phyloP scores from a whole-genome alignment of 129 eudicot genomes.

The Tagetes patula region DNA sequence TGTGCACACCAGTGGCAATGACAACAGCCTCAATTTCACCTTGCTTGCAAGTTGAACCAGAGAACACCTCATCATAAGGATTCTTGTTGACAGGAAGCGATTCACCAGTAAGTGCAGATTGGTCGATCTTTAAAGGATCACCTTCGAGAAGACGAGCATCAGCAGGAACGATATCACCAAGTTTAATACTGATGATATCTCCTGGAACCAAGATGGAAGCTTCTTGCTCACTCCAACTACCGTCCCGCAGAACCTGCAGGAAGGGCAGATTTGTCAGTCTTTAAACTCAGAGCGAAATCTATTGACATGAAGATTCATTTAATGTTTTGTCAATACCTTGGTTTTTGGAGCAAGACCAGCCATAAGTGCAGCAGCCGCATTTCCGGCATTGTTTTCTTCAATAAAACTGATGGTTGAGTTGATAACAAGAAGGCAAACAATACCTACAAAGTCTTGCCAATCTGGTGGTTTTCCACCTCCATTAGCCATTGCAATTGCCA shows the following conservation, averaged over 20 bases:
- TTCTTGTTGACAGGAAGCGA: slow-evolving; percentile 82
- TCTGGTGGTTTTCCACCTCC: slow-evolving; percentile 84
- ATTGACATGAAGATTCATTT: no score
- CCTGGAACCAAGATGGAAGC: slow-evolving; percentile 86
- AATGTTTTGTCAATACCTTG: no score
- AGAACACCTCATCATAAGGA: slow-evolving; percentile 76
- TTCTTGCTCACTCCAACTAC: slow-evolving; percentile 86
- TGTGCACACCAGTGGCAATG: slow-evolving; percentile 87
- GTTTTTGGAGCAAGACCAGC: slow-evolving; percentile 97
- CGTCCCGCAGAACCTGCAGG: slow-evolving; percentile 66
- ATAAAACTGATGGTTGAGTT: slow-evolving; percentile 91
- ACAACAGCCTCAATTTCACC: slow-evolving; percentile 86
- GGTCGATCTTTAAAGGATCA: slow-evolving; percentile 80
- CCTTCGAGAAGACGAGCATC: slow-evolving; percentile 95
- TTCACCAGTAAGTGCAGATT: slow-evolving; percentile 90
- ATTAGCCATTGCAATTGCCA: slow-evolving; percentile 86
- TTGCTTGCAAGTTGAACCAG: slow-evolving; percentile 92
- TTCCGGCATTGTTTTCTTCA: slow-evolving; percentile 92
- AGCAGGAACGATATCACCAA: slow-evolving; percentile 83
- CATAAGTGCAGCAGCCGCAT: slow-evolving; percentile 96
- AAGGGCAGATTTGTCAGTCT: background rate
- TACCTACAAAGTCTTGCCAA: slow-evolving; percentile 91
- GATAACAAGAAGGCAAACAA: slow-evolving; percentile 84
- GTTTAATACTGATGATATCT: slow-evolving; percentile 78
- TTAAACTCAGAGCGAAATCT: no score